Conservation (phyloP, 257 asterid genomes). For the Marsdenia floribunda region DNA sequence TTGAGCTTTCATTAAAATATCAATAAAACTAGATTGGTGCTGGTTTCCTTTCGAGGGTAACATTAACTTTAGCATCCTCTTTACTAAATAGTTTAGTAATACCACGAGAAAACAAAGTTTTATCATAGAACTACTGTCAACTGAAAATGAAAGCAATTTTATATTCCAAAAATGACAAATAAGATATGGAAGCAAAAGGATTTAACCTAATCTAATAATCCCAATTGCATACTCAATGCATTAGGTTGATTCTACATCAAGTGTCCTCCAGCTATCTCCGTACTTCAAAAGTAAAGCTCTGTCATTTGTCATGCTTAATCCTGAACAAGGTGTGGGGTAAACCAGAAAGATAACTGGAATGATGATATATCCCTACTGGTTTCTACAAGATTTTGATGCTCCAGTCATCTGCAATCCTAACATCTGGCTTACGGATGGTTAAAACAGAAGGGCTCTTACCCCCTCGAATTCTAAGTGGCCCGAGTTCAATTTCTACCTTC, state of each 20-base stretch:
- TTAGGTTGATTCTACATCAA: background rate
- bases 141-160: background rate
- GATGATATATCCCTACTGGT: background rate
- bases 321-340: background rate
- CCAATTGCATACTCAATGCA: background rate
- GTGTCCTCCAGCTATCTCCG: background rate
- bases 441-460: conserved; percentile 31
- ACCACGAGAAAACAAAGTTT: background rate
- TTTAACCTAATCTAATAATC: background rate
- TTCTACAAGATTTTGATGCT: conserved; percentile 51
- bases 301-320: background rate
- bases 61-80: background rate
- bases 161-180: background rate
- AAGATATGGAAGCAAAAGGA: background rate
- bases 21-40: no score
- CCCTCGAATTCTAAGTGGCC: conserved; percentile 57
- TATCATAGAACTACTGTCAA: background rate
- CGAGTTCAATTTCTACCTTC: conserved; percentile 48
- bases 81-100: background rate
- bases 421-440: conserved; percentile 80
- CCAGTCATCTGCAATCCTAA: conserved; percentile 65
- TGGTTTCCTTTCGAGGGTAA: background rate
- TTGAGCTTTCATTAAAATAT: no score
- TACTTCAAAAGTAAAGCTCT: background rate
- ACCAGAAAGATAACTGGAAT: background rate